Evolutionary conservation across 768 basidiomycete species (phyloP), one percentile per base, ranked within the genome.

Genomic region (Phanerochaete sordida): DNA sequence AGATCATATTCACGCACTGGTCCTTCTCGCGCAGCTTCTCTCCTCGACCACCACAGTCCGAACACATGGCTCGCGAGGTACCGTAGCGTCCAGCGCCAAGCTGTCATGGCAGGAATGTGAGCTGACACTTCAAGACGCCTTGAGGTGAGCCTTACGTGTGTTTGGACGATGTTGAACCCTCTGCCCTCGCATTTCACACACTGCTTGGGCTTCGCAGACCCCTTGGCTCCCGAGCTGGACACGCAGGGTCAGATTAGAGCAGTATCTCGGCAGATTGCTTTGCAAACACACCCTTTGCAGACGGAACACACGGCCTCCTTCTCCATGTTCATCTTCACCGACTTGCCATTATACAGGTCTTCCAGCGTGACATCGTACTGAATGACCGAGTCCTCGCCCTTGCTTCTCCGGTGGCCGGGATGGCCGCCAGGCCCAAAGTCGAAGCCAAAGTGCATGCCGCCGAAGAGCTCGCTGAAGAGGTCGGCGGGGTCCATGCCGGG

Each of bases 281-380:
- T 13, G 21, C 23, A 27, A 50, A 70, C 80, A 50, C 66, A 90
- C 90, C 95, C 96, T 71, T 86, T 87, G 73, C 96, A 98, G 13
- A 76, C 74, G 15, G 77, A 78, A 72, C 96, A 98, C 1, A 91
- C 75, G 9, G 88, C 75, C 69, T 93, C 87, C 67, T 92, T 88
- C 74, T 96, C 94, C 79, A 97, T 84, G 66, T 85, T 91, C 78
- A 98, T 85, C 70, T 87, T 91, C 58, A 95, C 87, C 11, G 81
- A 83, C 74, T 95, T 95, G 30, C 95, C 96, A 58, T 89, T 91
- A 74, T 93, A 98, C 23, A 95, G 76, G 71, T 98, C 95, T 73
- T 97, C 95, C 30, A 98, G 79, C 4, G 91, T 88, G 56, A 96
- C 91, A 43, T 91, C 81, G 70, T 95, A 90, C 3, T 86, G 84